Evolutionary conservation across 169 alveolate species (phyloP).

Genomic region (Plasmodium ovale): DNA sequence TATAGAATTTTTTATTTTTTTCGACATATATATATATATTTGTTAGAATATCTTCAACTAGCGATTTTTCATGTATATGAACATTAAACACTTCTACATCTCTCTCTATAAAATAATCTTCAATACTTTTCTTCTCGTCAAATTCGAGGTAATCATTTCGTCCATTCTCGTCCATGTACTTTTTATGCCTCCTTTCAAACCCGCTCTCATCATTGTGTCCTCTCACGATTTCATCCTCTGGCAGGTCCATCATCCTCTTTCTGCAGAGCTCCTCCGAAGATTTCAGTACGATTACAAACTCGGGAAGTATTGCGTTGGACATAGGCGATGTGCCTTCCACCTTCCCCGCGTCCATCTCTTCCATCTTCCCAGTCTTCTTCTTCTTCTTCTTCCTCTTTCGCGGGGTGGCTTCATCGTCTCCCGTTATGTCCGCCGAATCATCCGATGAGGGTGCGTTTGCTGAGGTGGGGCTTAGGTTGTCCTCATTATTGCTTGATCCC

Average conservation of each 20-base stretch:
- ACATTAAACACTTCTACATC: slow-evolving; percentile 36
- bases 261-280: slow-evolving; percentile 45
- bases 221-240: slow-evolving; percentile 45
- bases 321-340: not conserved
- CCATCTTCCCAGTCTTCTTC: not conserved
- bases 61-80: slow-evolving; percentile 32
- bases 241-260: slow-evolving; percentile 52
- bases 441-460: no score
- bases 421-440: not conserved
- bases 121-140: slow-evolving; percentile 46
- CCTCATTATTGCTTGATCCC: no score
- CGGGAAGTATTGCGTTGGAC: slow-evolving; percentile 4
- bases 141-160: slow-evolving; percentile 52
- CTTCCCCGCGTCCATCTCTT: not conserved
- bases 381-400: not conserved
- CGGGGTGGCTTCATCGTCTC: not conserved
- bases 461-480: no score
- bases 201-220: slow-evolving; percentile 75
- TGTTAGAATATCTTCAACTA: slow-evolving; percentile 41
- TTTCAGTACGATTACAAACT: slow-evolving; percentile 32
- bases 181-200: slow-evolving; percentile 60
- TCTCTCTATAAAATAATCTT: slow-evolving; percentile 49
- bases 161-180: slow-evolving; percentile 41
- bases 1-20: slow-evolving; percentile 42
- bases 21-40: slow-evolving; percentile 50